phyloP scores from a whole-genome alignment of 2,329 filamentous ascomycete genomes.

The Tolypocladium pustulatum region DNA sequence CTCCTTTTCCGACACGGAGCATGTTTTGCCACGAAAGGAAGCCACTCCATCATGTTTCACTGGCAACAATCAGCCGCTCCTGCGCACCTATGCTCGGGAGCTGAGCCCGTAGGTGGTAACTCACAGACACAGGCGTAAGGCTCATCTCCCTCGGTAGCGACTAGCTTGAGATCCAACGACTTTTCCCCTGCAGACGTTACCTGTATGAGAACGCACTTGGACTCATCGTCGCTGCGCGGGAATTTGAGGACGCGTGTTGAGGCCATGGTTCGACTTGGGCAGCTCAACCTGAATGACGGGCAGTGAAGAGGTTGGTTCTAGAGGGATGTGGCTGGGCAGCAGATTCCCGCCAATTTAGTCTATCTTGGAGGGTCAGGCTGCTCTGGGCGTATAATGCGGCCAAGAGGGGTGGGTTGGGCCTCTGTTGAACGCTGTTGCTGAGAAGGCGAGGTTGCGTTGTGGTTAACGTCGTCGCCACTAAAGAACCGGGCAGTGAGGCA shows the following conservation, averaged over 20 bases:
- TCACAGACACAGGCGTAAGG: constrained; percentile 49
- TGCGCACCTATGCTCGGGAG: too few species aligned
- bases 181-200: constrained; percentile 38
- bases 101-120: constrained; percentile 9
- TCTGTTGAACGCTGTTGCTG: background rate
- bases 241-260: constrained; percentile 41
- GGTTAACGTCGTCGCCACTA: background rate
- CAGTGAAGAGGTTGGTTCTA: background rate
- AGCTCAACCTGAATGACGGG: background rate
- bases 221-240: constrained; percentile 40
- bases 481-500: too few species aligned
- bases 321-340: background rate
- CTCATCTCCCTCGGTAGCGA: constrained; percentile 56
- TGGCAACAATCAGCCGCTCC: constrained; percentile 11
- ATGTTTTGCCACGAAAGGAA: constrained; percentile 42
- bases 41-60: constrained; percentile 47
- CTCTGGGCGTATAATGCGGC: background rate
- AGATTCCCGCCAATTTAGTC: background rate
- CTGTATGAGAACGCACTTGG: constrained; percentile 50
- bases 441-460: background rate
- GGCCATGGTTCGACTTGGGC: constrained; percentile 9
- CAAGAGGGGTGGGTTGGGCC: background rate
- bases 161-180: constrained; percentile 53
- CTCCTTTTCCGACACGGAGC: constrained; percentile 47
- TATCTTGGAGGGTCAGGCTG: background rate